Conservation (phyloP, 345 rosid genomes). For the Excoecaria agallocha region DNA sequence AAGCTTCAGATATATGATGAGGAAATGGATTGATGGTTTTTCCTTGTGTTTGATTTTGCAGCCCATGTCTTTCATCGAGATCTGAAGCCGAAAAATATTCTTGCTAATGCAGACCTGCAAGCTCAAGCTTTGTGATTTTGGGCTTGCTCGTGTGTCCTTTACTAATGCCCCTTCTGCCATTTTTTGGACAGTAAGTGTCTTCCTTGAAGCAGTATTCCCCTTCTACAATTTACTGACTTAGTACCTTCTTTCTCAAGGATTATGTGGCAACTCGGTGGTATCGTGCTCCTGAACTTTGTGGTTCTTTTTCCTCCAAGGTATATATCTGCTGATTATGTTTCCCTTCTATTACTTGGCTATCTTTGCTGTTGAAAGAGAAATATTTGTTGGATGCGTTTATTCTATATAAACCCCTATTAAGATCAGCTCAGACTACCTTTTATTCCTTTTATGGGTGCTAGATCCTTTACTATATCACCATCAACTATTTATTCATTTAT, state of each 20-base stretch:
- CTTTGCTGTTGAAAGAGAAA: background rate
- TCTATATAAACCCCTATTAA: background rate
- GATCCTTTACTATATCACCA: background rate
- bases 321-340: constrained; percentile 12
- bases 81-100: constrained; percentile 91
- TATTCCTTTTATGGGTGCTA: background rate
- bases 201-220: constrained; percentile 20
- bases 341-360: background rate
- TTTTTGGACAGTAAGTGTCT: constrained; percentile 94
- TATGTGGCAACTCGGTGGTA: constrained; percentile 99
- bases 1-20: background rate
- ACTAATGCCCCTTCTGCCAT: constrained; percentile 89
- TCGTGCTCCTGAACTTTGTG: constrained; percentile 99
- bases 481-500: background rate
- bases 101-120: constrained; percentile 98
- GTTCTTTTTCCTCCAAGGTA: constrained; percentile 92
- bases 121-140: constrained; percentile 94
- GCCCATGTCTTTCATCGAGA: constrained; percentile 97
- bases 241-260: constrained; percentile 60
- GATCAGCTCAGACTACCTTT: background rate
- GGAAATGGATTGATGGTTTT: constrained; percentile 7
- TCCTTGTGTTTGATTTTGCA: constrained; percentile 25
- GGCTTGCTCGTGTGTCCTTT: constrained; percentile 96
- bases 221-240: constrained; percentile 23
- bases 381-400: background rate